These are phyloP conservation scores for Rhodocollybia butyracea DNA, from an alignment of 768 basidiomycete species.

Conservation along the genomic window DNA sequence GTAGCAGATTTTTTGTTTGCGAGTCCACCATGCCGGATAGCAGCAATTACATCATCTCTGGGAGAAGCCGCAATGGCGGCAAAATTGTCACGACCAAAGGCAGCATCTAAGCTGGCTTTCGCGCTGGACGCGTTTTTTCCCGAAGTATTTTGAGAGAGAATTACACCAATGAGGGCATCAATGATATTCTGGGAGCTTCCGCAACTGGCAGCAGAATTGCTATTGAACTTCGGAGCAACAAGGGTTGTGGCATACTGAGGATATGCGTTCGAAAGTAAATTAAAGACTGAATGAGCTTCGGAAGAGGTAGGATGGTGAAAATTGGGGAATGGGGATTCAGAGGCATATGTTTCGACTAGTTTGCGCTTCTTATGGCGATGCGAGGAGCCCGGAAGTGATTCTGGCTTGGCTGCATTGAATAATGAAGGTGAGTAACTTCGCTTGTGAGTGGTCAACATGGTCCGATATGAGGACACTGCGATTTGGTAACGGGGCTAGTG, in stretches of 20 bases:
- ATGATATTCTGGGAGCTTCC: slow-evolving; percentile 51
- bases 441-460: neutral
- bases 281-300: slow-evolving; percentile 37
- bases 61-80: slow-evolving; percentile 44
- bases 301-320: slow-evolving; percentile 40
- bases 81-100: slow-evolving; percentile 50
- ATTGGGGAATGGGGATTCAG: slow-evolving; percentile 45
- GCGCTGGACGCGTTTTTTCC: slow-evolving; percentile 46
- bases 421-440: neutral
- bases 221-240: slow-evolving; percentile 17
- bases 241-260: slow-evolving; percentile 28
- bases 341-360: slow-evolving; percentile 37
- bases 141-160: slow-evolving; percentile 62
- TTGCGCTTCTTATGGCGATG: slow-evolving; percentile 45
- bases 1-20: slow-evolving; percentile 57
- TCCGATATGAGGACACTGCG: neutral
- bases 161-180: slow-evolving; percentile 53
- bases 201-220: slow-evolving; percentile 42
- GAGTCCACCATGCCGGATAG: slow-evolving; percentile 52
- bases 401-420: neutral
- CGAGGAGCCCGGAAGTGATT: slow-evolving; percentile 31
- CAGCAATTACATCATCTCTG: slow-evolving; percentile 38
- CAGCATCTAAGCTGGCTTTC: slow-evolving; percentile 42
- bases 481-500: neutral
- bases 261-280: slow-evolving; percentile 37